Evolutionary conservation across 768 basidiomycete genomes (phyloP).

Genomic region (Collybia sp.): DNA sequence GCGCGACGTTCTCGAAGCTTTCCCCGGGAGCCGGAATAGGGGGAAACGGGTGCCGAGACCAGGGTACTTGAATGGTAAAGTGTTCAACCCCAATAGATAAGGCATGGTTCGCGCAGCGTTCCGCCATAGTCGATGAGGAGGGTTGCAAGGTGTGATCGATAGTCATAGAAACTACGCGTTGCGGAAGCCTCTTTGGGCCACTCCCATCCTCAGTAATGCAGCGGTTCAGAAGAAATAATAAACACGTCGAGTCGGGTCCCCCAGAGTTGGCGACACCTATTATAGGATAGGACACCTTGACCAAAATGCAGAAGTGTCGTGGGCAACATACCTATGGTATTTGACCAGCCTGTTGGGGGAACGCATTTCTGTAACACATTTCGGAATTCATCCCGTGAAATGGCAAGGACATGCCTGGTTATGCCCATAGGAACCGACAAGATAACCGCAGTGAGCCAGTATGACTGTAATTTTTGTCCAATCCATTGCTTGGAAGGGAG

Average conservation of each 20-base stretch:
- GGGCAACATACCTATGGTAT: conserved; percentile 35
- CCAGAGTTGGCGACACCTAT: conserved; percentile 79
- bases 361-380: conserved; percentile 37
- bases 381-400: conserved; percentile 45
- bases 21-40: conserved; percentile 30
- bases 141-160: conserved; percentile 70
- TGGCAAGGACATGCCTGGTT: conserved; percentile 22
- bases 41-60: conserved; percentile 53
- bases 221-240: conserved; percentile 62
- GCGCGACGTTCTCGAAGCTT: conserved; percentile 51
- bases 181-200: conserved; percentile 9
- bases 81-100: conserved; percentile 40
- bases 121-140: conserved; percentile 52
- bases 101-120: conserved; percentile 39
- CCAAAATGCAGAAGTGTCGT: neutral
- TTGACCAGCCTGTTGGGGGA: conserved; percentile 47
- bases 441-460: no score
- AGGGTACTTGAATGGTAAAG: conserved; percentile 43
- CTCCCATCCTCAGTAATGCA: conserved; percentile 24
- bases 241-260: conserved; percentile 78
- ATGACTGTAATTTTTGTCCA: no score
- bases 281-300: neutral
- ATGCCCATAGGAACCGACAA: neutral
- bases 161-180: conserved; percentile 49
- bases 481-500: no score